Evolutionary conservation across 257 asterid species (phyloP).

Genomic region (Solanum pimpinellifolium): DNA sequence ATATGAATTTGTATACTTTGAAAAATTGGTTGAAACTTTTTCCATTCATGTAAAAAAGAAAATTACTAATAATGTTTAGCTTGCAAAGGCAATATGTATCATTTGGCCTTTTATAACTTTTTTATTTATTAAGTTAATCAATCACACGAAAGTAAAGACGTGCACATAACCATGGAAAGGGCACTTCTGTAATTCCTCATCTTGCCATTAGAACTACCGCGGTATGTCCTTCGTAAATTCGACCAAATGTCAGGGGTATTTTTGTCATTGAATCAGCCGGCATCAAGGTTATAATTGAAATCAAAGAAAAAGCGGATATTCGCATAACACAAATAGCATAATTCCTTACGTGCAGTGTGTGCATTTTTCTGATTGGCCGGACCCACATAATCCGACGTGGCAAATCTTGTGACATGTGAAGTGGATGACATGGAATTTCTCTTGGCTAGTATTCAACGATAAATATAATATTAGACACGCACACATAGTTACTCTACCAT

Average conservation of each 20-base stretch:
- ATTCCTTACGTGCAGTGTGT: constrained; percentile 23
- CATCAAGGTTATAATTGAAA: not conserved
- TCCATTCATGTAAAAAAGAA: no score
- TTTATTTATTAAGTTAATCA: not conserved
- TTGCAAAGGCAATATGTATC: not conserved
- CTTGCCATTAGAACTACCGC: no score
- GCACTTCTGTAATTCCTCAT: not conserved
- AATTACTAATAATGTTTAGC: not conserved
- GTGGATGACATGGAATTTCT: constrained; percentile 6
- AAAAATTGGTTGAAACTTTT: not conserved
- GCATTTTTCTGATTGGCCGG: constrained; percentile 14
- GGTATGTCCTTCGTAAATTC: not conserved
- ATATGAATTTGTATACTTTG: no score
- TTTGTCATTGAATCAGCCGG: constrained; percentile 4
- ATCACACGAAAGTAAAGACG: not conserved
- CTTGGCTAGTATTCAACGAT: not conserved
- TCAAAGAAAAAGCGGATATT: constrained; percentile 12
- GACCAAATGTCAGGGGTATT: not conserved
- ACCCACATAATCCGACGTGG: constrained; percentile 15
- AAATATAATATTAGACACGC: not conserved
- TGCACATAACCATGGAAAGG: not conserved
- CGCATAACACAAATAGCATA: constrained; percentile 17
- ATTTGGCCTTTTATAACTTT: not conserved
- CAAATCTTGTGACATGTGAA: not conserved
- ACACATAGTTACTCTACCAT: not conserved